Evolutionary conservation across 1,139 yeast species (phyloP), one percentile per base, ranked within the genome.

Genomic region (Magnusiomyces paraingens): DNA sequence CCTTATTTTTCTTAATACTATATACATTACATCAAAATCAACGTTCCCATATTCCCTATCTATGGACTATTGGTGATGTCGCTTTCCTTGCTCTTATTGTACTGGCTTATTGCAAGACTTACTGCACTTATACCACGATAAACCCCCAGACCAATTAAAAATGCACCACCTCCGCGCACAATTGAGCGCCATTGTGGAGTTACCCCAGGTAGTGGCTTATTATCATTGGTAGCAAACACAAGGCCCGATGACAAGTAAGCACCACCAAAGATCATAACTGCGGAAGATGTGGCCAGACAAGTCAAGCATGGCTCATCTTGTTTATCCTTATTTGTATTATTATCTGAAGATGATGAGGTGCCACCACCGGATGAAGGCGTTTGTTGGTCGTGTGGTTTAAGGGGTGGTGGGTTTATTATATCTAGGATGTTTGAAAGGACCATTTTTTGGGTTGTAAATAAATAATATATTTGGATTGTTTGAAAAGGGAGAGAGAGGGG

Each of bases 231-330:
- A 18, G 68, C 67, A 62, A 80, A 80, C 0, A 82, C 80, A 52
- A 71, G 68, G 10, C 83, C 83, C 45, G 78, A 68, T 18, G 75
- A 74, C 58, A 84, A 73, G 66, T 82, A 84, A 0, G 75, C 66
- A 32, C 91, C 93, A 6, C 83, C 83, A 3, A 74, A 80, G 1
- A 83, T 56, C 47, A 82, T 74, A 21, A 81, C 76, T 10, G 76
- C 65, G 1, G 87, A 75, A 47, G 85, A 84, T 70, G 83, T 77
- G 1, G 81, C 66, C 55, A 84, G 83, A 62, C 94, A 85, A 2
- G 84, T 80, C 1, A 82, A 61, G 62, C 94, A 85, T 53, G 59
- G 60, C 52, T 66, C 67, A 15, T 62, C 61, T 18, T 57, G 50
- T 4, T 38, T 38, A n/a, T 4, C 32, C 32, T 26, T 26, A 26